phyloP scores from a whole-genome alignment of 257 asterid genomes.

The Thymus mandschuricus region DNA sequence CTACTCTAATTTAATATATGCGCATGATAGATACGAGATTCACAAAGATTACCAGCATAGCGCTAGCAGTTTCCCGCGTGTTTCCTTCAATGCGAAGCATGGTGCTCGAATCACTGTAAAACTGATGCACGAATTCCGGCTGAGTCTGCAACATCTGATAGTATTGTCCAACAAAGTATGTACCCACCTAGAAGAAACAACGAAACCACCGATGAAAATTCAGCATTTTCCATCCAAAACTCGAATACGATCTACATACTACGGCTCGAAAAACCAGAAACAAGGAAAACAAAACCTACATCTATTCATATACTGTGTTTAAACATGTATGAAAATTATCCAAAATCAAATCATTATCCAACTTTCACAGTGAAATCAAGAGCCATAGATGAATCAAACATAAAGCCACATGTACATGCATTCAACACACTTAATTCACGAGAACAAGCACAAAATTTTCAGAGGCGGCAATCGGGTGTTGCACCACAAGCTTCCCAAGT shows the following conservation, averaged over 20 bases:
- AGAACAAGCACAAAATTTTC: conserved; percentile 9
- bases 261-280: too few relatives aligned
- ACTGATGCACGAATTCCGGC: conserved; percentile 85
- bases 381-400: too few relatives aligned
- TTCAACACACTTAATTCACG: neutral
- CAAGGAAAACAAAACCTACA: too few relatives aligned
- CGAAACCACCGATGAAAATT: conserved; percentile 26
- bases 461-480: conserved; percentile 1
- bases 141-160: conserved; percentile 88
- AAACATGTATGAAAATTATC: too few relatives aligned
- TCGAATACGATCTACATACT: neutral
- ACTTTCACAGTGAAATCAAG: too few relatives aligned
- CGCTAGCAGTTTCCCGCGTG: conserved; percentile 71
- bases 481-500: conserved; percentile 29
- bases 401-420: conserved; percentile 11
- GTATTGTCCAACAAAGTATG: conserved; percentile 95
- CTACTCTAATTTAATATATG: conserved; percentile 7
- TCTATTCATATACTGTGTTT: too few relatives aligned
- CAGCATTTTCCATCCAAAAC: conserved; percentile 17
- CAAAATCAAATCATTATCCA: too few relatives aligned
- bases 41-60: conserved; percentile 72
- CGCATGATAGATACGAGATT: conserved; percentile 28
- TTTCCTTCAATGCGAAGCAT: conserved; percentile 89
- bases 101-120: conserved; percentile 89
- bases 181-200: conserved; percentile 70